Percentiles rank a stretch among this genome's conserved stretches.
These are phyloP conservation scores for Sporothrix luriei DNA, from an alignment of 2,329 filamentous ascomycete genomes.

Conservation along the genomic window DNA sequence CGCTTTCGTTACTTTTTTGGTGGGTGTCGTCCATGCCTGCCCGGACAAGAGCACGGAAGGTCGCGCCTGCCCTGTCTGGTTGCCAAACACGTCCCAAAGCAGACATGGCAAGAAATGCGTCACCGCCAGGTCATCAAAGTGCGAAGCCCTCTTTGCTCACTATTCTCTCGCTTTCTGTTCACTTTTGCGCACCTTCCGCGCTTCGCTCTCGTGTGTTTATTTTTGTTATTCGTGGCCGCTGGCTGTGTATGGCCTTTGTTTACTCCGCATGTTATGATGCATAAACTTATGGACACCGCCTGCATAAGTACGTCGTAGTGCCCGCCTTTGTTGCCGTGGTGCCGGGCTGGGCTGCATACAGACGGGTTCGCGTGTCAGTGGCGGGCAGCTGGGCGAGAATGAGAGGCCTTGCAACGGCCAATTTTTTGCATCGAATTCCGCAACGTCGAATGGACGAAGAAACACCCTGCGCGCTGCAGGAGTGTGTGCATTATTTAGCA, in stretches of 20 bases:
- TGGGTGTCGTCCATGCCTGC: conserved; percentile 1
- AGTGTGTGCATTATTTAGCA: neutral
- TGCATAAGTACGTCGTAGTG: conserved; percentile 13
- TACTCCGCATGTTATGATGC: conserved; percentile 10
- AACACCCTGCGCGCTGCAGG: conserved; percentile 4
- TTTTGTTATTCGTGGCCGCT: neutral
- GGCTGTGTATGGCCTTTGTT: conserved; percentile 20
- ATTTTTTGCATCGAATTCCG: neutral
- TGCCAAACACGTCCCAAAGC: conserved; percentile 11
- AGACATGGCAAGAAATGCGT: conserved; percentile 14
- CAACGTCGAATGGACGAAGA: neutral
- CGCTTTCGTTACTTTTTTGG: conserved; percentile 13
- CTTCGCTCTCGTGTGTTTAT: neutral
- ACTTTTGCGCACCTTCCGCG: neutral
- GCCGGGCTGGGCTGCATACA: conserved; percentile 29
- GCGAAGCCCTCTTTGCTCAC: neutral
- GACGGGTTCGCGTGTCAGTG: conserved; percentile 24
- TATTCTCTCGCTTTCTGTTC: neutral
- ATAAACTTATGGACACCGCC: conserved; percentile 13
- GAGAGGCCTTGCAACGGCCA: conserved; percentile 4
- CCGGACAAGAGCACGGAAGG: conserved; percentile 4
- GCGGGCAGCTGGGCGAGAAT: conserved; percentile 12
- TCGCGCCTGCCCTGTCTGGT: conserved; percentile 33
- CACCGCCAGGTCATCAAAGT: conserved; percentile 17
- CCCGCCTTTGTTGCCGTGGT: conserved; percentile 33